Evolutionary conservation across 1,284 basidiomycete genomes (phyloP), one percentile per base, ranked within the genome.

Genomic region (Microbotryum lychnidis-dioicae): DNA sequence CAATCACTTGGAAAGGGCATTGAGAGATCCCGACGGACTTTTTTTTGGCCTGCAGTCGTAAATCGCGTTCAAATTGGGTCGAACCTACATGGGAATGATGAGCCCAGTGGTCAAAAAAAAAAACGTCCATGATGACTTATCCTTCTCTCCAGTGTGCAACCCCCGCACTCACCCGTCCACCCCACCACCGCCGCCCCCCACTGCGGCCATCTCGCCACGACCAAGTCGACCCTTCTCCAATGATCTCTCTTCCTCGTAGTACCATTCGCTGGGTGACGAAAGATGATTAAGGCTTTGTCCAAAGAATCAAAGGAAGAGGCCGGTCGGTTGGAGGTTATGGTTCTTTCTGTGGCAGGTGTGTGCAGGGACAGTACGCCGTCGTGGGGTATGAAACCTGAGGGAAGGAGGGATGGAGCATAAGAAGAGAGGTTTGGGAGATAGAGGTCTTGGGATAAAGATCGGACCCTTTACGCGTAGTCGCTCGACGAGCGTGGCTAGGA

Each of bases 131-230:
- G 6, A 27, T 27, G 27, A 5, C 5, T 5, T 6, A 27, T 27
- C 5, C 8, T 31, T 31, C 31, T 31, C 31, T 31, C 8, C 9
- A 31, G 31, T 31, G 31, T 31, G 7, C 31, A 31, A 31, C 9
- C 7, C 31, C 31, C 31, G 1, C n/a, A 54, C 23, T 4, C 21
- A 23, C 87, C 87, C 8, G 84, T 85, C 87, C 86, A 47, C 16
- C 89, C 88, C 25, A 87, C 78, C 1, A 90, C 81, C 0, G 87
- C 86, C 0, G 84, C 85, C 83, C 87, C 89, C 69, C 87, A 89
- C 0, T 83, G 78, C 60, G 81, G 79, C 12, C 83, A 83, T 1
- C 79, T 76, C 2, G 83, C 82, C 71, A 87, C 86, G 62, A 89
- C 87, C 48, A 90, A 73, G 71, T 91, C 89, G 21, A 91, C 75